A percentile compares a stretch with the other conserved stretches of the same genome.
These are phyloP conservation scores for Dictyostelium gargantuum DNA, from an alignment of 208 protist species.

Conservation along the genomic window DNA sequence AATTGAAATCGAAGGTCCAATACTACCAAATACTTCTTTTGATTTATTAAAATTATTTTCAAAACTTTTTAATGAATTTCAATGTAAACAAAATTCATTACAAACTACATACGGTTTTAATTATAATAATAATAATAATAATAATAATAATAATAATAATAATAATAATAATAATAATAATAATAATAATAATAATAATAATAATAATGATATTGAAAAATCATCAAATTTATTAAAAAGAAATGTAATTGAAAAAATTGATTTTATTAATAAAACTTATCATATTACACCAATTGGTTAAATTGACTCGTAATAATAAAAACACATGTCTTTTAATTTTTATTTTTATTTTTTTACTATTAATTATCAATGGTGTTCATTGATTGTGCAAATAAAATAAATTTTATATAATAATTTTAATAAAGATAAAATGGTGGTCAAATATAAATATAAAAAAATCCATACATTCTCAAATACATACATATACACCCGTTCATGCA, in stretches of 20 bases:
- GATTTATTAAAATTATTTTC: not conserved
- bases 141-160: not conserved
- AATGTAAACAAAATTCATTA: constrained; percentile 5
- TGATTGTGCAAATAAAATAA: too few species aligned
- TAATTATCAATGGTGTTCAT: too few species aligned
- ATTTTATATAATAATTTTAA: too few species aligned
- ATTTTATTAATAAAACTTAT: not conserved
- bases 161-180: not conserved
- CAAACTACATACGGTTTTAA: constrained; percentile 42
- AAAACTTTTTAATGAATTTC: not conserved
- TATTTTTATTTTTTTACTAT: too few species aligned
- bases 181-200: not conserved
- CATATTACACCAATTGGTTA: not conserved
- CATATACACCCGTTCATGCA: too few species aligned
- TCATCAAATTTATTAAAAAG: not conserved
- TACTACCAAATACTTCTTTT: not conserved
- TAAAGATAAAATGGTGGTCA: too few species aligned
- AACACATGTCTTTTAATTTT: too few species aligned
- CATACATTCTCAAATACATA: too few species aligned
- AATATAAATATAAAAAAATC: too few species aligned
- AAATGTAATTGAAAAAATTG: constrained; percentile 9
- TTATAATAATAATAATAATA: not conserved
- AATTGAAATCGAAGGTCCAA: constrained; percentile 35
- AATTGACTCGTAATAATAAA: not conserved
- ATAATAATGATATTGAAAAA: not conserved